Evolutionary conservation across 2,329 filamentous ascomycete genomes (phyloP), one percentile per base, ranked within the genome.

Genomic region (Aspergillus floridensis): DNA sequence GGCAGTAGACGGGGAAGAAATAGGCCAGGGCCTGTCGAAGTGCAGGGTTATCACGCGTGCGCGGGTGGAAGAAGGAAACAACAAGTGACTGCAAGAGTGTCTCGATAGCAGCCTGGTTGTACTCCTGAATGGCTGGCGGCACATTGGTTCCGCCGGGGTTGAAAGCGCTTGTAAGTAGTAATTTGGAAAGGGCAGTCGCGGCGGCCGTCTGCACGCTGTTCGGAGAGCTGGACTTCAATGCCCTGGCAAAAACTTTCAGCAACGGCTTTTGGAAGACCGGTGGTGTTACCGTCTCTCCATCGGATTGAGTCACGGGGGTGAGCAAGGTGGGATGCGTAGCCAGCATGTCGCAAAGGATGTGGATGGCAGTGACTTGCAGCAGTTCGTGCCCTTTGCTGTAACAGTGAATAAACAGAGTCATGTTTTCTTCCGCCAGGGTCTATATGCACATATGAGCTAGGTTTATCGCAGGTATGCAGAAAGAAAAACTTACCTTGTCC

Each of bases 1-100:
- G 96, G 74, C 91, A 95, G 79, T 96, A 98, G 0, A 97, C 93
- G 0, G 93, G 93, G 38, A 98, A 80, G 82, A 97, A 97, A 76
- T 98, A 98, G 65, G 91, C 92, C 56, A 98, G 81, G 0, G 91
- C 89, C 75, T 98, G 93, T 22, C 92, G 83, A 6, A 97, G 87
- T 8, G 87, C 87, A 65, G 93, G 89, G 71, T 97, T 97, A 29
- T 84, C 82, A 0, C 86, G 84, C 4, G 90, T 95, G 4, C 90
- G 86, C 0, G 93, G 92, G 69, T 96, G 89, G 75, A 98, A 98
- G 78, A 96, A 98, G 8, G 90, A 86, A 4, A 96, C 81, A 1
- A 96, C 87, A 3, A 97, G 85, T 1, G 89, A 89, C 76, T 90
- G 92, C 54, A 98, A 84, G n/a, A 98, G 82, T 19, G 83, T 80